Evolutionary conservation across 176 grass and related monocot species (phyloP).

Genomic region (Musa acuminata): DNA sequence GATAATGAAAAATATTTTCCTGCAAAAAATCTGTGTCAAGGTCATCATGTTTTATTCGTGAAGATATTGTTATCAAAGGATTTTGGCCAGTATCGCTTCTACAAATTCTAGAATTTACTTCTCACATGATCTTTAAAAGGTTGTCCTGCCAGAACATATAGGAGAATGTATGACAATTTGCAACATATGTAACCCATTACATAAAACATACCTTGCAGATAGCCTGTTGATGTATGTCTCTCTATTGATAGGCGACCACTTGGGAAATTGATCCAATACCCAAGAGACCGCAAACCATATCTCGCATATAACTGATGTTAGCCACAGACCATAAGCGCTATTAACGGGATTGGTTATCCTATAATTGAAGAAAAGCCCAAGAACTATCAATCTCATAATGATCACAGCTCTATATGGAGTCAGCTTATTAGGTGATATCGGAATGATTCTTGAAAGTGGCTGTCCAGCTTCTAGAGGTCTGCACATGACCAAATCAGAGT

Average conservation of each 20-base stretch:
- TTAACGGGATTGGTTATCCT: slow-evolving; percentile 91
- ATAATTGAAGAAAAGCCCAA: slow-evolving; percentile 98
- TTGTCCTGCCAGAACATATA: neutral
- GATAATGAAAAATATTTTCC: neutral
- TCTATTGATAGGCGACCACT: slow-evolving; percentile 86
- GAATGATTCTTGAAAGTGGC: slow-evolving; percentile 70
- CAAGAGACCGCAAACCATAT: slow-evolving; percentile 98
- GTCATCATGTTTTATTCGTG: neutral
- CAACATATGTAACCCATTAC: neutral
- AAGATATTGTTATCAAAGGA: neutral
- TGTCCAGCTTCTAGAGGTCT: slow-evolving; percentile 76
- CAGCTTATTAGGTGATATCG: slow-evolving; percentile 93
- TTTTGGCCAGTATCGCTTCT: neutral
- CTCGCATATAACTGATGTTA: slow-evolving; percentile 94
- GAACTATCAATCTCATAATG: slow-evolving; percentile 84
- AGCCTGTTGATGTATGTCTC: slow-evolving; percentile 89
- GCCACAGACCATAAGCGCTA: slow-evolving; percentile 82
- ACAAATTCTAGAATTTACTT: slow-evolving; percentile 1
- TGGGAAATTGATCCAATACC: slow-evolving; percentile 99
- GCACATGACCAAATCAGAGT: slow-evolving; percentile 18
- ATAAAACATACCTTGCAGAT: slow-evolving; percentile 61
- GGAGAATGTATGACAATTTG: neutral
- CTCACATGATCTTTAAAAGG: neutral
- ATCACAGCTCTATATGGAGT: slow-evolving; percentile 94
- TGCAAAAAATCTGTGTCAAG: neutral